Evolutionary conservation across 2,329 filamentous ascomycete species (phyloP).

Genomic region (Nemania sp.): DNA sequence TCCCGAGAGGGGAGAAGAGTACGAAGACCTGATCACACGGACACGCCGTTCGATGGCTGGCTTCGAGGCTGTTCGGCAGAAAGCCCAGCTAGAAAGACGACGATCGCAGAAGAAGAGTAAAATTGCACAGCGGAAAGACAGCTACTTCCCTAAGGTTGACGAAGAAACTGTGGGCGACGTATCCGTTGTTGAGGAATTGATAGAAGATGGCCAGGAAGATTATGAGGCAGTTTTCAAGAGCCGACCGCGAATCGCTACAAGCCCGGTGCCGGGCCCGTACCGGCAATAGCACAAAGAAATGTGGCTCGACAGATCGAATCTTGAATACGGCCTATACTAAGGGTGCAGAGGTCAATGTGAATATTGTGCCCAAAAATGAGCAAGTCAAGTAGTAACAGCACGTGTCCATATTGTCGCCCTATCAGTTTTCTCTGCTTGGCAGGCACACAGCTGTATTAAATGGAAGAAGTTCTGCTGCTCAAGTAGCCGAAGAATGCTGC

Average conservation of each 20-base stretch:
- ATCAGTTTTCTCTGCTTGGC: background rate
- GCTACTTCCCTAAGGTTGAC: constrained; percentile 53
- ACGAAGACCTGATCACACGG: constrained; percentile 59
- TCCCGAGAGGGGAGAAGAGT: constrained; percentile 38
- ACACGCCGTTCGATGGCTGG: constrained; percentile 66
- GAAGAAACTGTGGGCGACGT: constrained; percentile 47
- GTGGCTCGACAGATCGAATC: background rate
- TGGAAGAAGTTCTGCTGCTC: background rate
- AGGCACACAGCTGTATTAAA: background rate
- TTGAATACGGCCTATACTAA: background rate
- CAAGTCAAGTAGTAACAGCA: background rate
- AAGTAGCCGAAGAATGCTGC: background rate
- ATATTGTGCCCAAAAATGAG: background rate
- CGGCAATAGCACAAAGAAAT: background rate
- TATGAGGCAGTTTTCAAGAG: constrained; percentile 82
- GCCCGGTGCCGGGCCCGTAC: constrained; percentile 62
- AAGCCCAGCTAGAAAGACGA: constrained; percentile 61
- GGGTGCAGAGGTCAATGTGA: background rate
- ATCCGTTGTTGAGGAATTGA: constrained; percentile 61
- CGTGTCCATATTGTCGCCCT: background rate
- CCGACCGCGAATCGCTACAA: constrained; percentile 77
- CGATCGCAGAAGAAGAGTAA: constrained; percentile 55
- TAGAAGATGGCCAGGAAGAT: constrained; percentile 61
- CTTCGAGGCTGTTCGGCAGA: constrained; percentile 64
- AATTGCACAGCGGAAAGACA: constrained; percentile 47